Evolutionary conservation across 2,329 filamentous ascomycete genomes (phyloP).

Genomic region (Apiospora saccharicola): DNA sequence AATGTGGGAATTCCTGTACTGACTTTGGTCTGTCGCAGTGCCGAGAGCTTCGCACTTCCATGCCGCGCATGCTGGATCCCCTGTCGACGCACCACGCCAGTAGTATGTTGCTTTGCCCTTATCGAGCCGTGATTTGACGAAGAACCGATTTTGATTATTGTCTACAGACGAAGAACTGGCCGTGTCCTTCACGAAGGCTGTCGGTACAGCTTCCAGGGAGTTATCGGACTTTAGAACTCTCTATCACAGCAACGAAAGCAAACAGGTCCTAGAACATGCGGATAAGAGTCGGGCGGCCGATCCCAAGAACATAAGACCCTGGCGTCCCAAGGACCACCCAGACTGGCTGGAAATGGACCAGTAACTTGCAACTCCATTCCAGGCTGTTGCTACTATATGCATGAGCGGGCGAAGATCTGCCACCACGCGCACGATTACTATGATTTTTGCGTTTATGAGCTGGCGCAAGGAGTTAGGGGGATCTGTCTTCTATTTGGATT

Average conservation of each 20-base stretch:
- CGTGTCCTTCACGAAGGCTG: conserved; percentile 54
- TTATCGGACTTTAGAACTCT: conserved; percentile 59
- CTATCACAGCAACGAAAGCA: conserved; percentile 55
- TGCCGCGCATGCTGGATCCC: conserved; percentile 60
- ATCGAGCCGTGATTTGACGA: neutral
- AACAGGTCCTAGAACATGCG: conserved; percentile 59
- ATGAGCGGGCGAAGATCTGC: neutral
- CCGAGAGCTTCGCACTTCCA: conserved; percentile 54
- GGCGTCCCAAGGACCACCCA: conserved; percentile 66
- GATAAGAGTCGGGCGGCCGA: conserved; percentile 61
- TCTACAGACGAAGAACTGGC: conserved; percentile 58
- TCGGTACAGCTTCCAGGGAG: conserved; percentile 56
- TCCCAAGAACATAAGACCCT: conserved; percentile 64
- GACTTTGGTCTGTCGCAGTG: conserved; percentile 44
- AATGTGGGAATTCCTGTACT: neutral
- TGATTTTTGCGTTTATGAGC: neutral
- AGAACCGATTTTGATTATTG: conserved; percentile 32
- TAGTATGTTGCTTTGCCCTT: conserved; percentile 50
- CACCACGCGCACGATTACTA: neutral
- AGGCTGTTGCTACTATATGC: neutral
- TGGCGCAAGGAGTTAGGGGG: neutral
- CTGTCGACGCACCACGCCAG: conserved; percentile 57
- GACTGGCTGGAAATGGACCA: conserved; percentile 56
- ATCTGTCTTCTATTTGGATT: neutral
- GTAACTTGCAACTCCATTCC: neutral